phyloP scores from a whole-genome alignment of 106 monocot genomes.

The Alisma plantagoaquatica region DNA sequence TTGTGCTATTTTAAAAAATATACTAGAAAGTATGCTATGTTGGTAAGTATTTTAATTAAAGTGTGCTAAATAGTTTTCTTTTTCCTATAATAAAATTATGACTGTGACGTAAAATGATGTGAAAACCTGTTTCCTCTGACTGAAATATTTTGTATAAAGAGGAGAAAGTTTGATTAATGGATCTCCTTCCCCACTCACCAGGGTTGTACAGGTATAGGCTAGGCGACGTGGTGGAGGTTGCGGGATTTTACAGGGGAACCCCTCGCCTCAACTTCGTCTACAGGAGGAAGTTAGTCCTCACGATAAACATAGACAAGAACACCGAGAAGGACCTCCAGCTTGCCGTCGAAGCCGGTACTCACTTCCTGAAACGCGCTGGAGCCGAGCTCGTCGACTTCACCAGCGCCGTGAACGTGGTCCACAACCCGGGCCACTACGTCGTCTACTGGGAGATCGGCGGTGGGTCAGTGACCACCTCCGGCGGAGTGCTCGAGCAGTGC shows the following conservation, averaged over 20 bases:
- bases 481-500: conserved; percentile 22
- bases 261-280: conserved; percentile 43
- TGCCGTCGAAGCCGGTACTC: conserved; percentile 31
- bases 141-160: no score
- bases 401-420: conserved; percentile 25
- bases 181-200: no score
- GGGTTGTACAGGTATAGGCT: conserved; percentile 58
- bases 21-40: no score
- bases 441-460: conserved; percentile 55
- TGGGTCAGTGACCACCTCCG: not conserved
- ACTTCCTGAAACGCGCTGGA: conserved; percentile 8
- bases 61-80: not conserved
- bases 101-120: not conserved
- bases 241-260: conserved; percentile 36
- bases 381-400: conserved; percentile 60
- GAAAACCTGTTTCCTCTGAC: no score
- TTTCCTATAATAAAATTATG: not conserved
- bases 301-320: conserved; percentile 63
- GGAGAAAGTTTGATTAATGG: no score
- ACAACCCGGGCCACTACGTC: conserved; percentile 37
- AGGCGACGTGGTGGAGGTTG: conserved; percentile 48
- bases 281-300: conserved; percentile 47
- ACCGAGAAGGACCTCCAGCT: conserved; percentile 61
- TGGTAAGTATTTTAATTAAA: not conserved
- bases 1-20: no score